Evolutionary conservation across 2,329 filamentous ascomycete genomes (phyloP).

Genomic region (Penicillium sp.): DNA sequence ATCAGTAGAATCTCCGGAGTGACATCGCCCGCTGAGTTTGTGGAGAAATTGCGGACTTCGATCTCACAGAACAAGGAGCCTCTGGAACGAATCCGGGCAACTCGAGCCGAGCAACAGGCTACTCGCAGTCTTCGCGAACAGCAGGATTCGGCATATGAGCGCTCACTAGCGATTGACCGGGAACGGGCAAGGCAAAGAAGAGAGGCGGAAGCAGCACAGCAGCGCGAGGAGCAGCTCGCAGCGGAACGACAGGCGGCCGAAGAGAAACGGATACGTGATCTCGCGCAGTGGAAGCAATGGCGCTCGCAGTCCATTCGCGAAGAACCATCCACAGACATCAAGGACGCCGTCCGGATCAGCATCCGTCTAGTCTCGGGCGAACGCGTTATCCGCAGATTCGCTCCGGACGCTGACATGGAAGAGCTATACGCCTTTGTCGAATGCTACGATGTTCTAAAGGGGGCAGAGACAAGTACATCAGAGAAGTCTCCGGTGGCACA

Average conservation of each 20-base stretch:
- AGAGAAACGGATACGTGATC: constrained; percentile 59
- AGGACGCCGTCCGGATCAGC: constrained; percentile 74
- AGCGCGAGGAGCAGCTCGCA: constrained; percentile 68
- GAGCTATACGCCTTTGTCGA: constrained; percentile 97
- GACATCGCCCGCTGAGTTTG: constrained; percentile 70
- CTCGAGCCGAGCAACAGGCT: constrained; percentile 78
- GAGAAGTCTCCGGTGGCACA: constrained; percentile 47
- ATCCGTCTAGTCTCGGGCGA: constrained; percentile 69
- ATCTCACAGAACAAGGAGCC: constrained; percentile 78
- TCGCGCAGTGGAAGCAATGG: constrained; percentile 80
- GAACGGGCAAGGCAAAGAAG: constrained; percentile 77
- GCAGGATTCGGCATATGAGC: constrained; percentile 92
- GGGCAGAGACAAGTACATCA: constrained; percentile 37
- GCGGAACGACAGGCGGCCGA: constrained; percentile 67
- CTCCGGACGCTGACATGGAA: constrained; percentile 72
- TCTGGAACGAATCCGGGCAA: constrained; percentile 73
- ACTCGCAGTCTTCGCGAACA: constrained; percentile 81
- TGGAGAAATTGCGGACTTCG: constrained; percentile 74
- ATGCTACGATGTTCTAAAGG: constrained; percentile 72
- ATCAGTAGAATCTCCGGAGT: constrained; percentile 78
- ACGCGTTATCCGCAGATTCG: constrained; percentile 77
- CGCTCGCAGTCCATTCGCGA: constrained; percentile 68
- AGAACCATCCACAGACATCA: constrained; percentile 69
- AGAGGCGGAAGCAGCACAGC: constrained; percentile 72
- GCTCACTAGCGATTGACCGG: constrained; percentile 83